Evolutionary conservation across 2,329 filamentous ascomycete genomes (phyloP), one percentile per base, ranked within the genome.

Genomic region (Tolypocladium amazonense): DNA sequence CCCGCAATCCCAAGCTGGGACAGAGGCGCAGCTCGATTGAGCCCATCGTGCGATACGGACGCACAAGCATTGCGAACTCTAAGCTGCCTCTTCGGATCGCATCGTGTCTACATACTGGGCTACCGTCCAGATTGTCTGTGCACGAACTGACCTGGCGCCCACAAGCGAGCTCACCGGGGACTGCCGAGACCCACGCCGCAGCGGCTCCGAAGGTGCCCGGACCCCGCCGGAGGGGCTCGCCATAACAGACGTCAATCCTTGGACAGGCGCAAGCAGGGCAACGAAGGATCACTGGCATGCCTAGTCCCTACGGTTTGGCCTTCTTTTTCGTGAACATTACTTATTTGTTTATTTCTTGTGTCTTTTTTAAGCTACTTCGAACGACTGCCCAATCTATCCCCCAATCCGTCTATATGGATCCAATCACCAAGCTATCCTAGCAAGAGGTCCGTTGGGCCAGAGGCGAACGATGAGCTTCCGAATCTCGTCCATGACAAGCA

Each of bases 401-500:
- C 41, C 41, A 12, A 45, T 25, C 23, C 23, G 43, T 25, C 43
- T 5, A 14, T 6, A 14, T 23, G 15, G 37, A 20, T n/a, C 41
- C 20, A 47, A 41, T 37, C 30, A 83, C 80, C 81, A 83, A 0
- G 81, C 77, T 60, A 77, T 73, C 68, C 70, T 76, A 2, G 79
- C 80, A 20, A 82, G 23, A 1, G 72, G 65, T 0, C 77, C 74
- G 15, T 72, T 72, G 2, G 80, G 80, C 59, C 75, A 81, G 8
- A 69, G 59, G 20, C 80, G 71, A 3, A 82, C 80, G 1, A 77
- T 47, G 30, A 78, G 65, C 68, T 83, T 84, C 41, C 80, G 73
- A 8, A 80, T 64, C 71, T 84, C 81, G 66, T 83, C 80, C 69
- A 83, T 77, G 35, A 72, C 60, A 39, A 84, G 65, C 8, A 84